Base-by-base conservation (phyloP, 148 eudicot genomes). In the Bassia scoparia region DNA sequence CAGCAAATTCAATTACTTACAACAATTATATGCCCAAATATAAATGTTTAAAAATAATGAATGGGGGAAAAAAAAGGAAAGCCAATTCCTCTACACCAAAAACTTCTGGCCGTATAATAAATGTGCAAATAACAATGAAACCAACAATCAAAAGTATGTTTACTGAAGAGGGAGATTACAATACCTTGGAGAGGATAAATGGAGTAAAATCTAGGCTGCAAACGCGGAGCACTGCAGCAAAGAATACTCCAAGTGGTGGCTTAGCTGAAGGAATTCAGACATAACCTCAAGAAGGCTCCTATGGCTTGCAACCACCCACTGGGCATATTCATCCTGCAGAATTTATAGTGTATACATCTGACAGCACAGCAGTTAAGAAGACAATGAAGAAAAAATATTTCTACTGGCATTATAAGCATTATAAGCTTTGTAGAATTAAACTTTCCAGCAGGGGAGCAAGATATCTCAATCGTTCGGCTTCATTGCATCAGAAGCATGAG, bases 361-460 rank as follows among this genome's bases (percentile, higher is more conserved):
- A 67, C n/a, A n/a, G n/a, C n/a, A n/a, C n/a, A n/a, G n/a, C n/a
- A n/a, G n/a, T n/a, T n/a, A n/a, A n/a, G n/a, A n/a, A n/a, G n/a
- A n/a, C 30, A 37, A 44, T 24, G 43, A 41, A 37, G 56, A 71
- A 15, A 35, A n/a, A 20, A 67, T 27, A 34, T 29, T 34, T 59
- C 48, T 10, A 71, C 64, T 15, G 4, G 56, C 11, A 56, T 53
- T 12, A 54, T 58, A 30, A 68, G 44, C n/a, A n/a, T n/a, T n/a
- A n/a, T n/a, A n/a, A n/a, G n/a, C n/a, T n/a, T n/a, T n/a, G n/a
- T n/a, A n/a, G n/a, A n/a, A n/a, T n/a, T 58, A 54, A 95, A 97
- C 99, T 95, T 95, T 74, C 97, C 99, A 81, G 86, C 88, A 76
- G 97, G 96, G 59, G 99, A 95, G 97, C 97, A 68, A 95, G 97